phyloP scores from a whole-genome alignment of 1,139 yeast species.

The Lodderomyces oxycetoniae region DNA sequence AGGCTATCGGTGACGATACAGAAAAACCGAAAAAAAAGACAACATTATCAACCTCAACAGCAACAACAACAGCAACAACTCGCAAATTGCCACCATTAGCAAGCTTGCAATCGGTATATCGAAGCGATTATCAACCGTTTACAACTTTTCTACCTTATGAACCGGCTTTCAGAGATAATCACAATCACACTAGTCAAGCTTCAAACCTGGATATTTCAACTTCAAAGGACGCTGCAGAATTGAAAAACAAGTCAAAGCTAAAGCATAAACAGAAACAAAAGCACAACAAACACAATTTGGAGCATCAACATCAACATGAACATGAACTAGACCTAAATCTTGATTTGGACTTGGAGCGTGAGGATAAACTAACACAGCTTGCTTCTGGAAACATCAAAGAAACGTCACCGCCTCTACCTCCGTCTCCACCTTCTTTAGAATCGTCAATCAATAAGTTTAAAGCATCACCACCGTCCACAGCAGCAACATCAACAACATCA shows the following conservation, averaged over 20 bases:
- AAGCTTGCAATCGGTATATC: conserved; percentile 4
- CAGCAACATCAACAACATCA: neutral
- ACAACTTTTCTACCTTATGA: conserved; percentile 9
- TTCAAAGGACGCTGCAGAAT: neutral
- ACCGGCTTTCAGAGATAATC: conserved; percentile 6
- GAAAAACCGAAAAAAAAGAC: conserved; percentile 1
- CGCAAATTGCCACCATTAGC: conserved; percentile 5
- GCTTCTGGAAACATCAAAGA: neutral
- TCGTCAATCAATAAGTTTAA: neutral
- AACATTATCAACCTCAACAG: conserved; percentile 1
- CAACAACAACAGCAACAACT: neutral
- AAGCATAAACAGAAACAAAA: neutral
- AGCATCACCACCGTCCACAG: neutral
- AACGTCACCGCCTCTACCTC: neutral
- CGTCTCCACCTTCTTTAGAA: neutral
- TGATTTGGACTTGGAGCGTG: neutral
- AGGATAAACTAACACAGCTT: neutral
- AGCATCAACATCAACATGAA: conserved; percentile 1
- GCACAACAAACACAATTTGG: too few species aligned
- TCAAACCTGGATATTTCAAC: too few species aligned
- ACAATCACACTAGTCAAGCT: too few species aligned
- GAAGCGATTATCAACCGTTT: conserved; percentile 7
- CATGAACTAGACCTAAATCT: neutral
- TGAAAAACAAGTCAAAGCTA: neutral
- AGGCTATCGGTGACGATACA: neutral